Conservation (phyloP, 108 stramenopile genomes). For the Bacterosira constricta region DNA sequence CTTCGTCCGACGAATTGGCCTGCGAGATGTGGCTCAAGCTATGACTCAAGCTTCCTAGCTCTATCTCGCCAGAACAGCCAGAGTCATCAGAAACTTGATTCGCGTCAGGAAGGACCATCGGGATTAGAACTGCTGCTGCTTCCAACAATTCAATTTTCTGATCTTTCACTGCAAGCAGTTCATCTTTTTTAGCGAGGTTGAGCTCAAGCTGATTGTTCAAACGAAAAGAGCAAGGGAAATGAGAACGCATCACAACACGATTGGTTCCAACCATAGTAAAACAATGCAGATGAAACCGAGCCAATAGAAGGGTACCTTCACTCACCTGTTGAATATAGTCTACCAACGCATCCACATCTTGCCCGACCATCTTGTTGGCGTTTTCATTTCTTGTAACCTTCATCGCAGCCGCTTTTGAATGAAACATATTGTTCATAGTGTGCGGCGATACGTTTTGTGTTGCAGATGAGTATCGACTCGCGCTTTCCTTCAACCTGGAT, state of each 20-base stretch:
- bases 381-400: too few relatives aligned
- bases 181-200: slow-evolving; percentile 2
- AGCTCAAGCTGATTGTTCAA: slow-evolving; percentile 18
- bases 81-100: slow-evolving; percentile 5
- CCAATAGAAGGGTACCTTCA: background rate
- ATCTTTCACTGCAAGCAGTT: background rate
- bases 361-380: background rate
- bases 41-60: background rate
- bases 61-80: background rate
- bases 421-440: too few relatives aligned
- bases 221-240: too few relatives aligned
- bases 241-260: too few relatives aligned
- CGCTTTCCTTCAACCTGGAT: too few relatives aligned
- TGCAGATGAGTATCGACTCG: background rate
- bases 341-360: background rate
- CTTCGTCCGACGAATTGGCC: background rate
- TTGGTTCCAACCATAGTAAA: background rate
- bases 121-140: background rate
- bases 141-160: background rate
- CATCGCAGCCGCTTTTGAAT: too few relatives aligned
- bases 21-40: background rate
- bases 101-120: background rate
- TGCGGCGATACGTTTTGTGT: too few relatives aligned
- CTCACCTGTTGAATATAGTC: background rate
- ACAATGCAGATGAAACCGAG: background rate